Percentiles rank a stretch among this genome's conserved stretches.
Evolutionary conservation across 2,329 filamentous ascomycete genomes (phyloP).

Genomic region (Diaporthe humulicola): DNA sequence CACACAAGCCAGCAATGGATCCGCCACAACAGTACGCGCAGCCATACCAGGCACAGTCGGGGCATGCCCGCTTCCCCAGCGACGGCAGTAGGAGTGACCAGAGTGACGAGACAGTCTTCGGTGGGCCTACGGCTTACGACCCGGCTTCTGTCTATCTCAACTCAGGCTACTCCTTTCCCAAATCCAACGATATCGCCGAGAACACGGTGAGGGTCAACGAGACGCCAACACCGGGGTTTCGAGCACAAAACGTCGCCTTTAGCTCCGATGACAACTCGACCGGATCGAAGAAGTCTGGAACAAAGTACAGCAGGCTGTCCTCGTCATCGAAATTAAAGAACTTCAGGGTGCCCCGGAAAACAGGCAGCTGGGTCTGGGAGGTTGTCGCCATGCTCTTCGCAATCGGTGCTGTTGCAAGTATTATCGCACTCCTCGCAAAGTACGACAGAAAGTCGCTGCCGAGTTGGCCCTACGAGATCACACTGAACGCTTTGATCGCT

Average conservation of each 20-base stretch:
- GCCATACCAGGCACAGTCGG: neutral
- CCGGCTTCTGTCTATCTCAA: conserved; percentile 5
- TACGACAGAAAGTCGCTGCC: conserved; percentile 47
- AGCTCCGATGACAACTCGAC: neutral
- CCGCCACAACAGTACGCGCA: neutral
- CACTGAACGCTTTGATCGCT: conserved; percentile 50
- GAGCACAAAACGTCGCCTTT: neutral
- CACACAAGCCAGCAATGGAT: neutral
- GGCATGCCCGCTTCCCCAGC: conserved; percentile 12
- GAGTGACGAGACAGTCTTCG: conserved; percentile 15
- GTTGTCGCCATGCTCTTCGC: conserved; percentile 46
- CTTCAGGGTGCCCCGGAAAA: conserved; percentile 37
- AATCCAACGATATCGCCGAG: neutral
- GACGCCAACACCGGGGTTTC: neutral
- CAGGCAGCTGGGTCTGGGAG: conserved; percentile 47
- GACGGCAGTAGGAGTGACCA: conserved; percentile 5
- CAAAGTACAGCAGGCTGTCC: neutral
- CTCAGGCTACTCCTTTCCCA: neutral
- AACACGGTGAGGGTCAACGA: neutral
- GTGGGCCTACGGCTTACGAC: neutral
- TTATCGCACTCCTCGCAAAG: conserved; percentile 48
- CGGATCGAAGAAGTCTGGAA: neutral
- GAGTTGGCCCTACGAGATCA: conserved; percentile 50
- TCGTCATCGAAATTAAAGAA: neutral
- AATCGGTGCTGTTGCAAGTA: conserved; percentile 45